Evolutionary conservation across 345 rosid genomes (phyloP), one percentile per base, ranked within the genome.

Genomic region (Zanthoxylum bungeanum): DNA sequence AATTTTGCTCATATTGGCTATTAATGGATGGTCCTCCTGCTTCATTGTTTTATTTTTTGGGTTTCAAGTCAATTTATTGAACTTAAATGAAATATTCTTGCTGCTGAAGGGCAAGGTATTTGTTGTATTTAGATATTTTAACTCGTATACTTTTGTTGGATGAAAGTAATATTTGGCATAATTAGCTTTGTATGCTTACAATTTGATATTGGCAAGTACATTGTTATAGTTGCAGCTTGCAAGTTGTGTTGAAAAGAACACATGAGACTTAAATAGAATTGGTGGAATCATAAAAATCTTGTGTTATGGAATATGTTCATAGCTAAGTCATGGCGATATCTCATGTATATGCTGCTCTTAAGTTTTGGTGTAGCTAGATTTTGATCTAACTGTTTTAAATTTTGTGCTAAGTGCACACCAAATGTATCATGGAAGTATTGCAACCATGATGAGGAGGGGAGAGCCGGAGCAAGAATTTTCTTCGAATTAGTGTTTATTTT

Each of bases 361-460:
- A 24, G 31, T 33, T 55, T 8, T 24, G 19, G 37, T 37, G 31
- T 42, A 25, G 25, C 25, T 16, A 37, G 37, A 19, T 19, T 52
- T 37, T 53, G 58, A 55, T 55, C 36, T 16, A 55, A 68, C 49
- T 17, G 25, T 53, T 34, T n/a, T 25, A 21, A 40, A 27, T 12
- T n/a, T 33, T 22, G n/a, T 33, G 44, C 30, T 21, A n/a, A 21
- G 24, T 16, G 39, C 37, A 17, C 53, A 8, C 21, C 27, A 27
- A 16, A 33, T 53, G 1, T 24, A 76, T 53, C 36, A 37, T 60
- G 44, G 47, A 47, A 66, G 34, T 31, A 9, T 60, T 60, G 59
- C 70, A 65, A 64, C 66, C 22, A 21, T 70, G 71, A 71, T 63
- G 70, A 76, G 76, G 75, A 77, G 78, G 31, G 30, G 50, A 33